Percentiles rank a stretch among this genome's conserved stretches.
These are phyloP conservation scores for Davidsoniella neocaledoniae DNA, from an alignment of 2,329 filamentous ascomycete species.

Conservation along the genomic window DNA sequence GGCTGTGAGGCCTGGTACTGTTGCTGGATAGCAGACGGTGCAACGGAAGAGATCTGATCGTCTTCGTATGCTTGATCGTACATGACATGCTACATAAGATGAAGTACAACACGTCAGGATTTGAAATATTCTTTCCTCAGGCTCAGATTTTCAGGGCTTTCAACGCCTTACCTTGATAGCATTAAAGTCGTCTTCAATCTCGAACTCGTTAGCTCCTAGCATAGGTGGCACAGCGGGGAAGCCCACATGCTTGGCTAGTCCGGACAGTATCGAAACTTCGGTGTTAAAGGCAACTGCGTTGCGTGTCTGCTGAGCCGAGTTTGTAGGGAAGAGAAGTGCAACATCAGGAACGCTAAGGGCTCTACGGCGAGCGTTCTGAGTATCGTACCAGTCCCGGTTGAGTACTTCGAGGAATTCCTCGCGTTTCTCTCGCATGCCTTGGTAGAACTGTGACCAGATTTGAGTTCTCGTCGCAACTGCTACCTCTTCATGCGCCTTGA, in stretches of 20 bases:
- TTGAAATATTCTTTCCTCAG: constrained; percentile 1
- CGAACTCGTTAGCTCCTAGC: constrained; percentile 49
- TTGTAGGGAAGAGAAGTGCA: constrained; percentile 62
- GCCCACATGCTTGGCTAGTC: constrained; percentile 84
- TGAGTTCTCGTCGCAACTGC: constrained; percentile 72
- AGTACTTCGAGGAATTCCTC: constrained; percentile 65
- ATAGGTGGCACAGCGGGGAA: constrained; percentile 91
- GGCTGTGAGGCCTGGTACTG: background rate
- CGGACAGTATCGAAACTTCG: constrained; percentile 80
- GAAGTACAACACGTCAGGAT: constrained; percentile 6
- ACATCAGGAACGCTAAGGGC: constrained; percentile 70
- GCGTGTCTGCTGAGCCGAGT: constrained; percentile 58
- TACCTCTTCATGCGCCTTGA: constrained; percentile 54
- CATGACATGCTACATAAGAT: constrained; percentile 8
- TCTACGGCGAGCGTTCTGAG: constrained; percentile 74
- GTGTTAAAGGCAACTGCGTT: constrained; percentile 87
- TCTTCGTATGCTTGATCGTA: constrained; percentile 4
- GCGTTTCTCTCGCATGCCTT: constrained; percentile 65
- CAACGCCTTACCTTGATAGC: constrained; percentile 54
- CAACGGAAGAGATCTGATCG: background rate
- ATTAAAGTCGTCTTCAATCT: constrained; percentile 74
- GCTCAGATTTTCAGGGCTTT: constrained; percentile 3
- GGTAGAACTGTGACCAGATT: constrained; percentile 79
- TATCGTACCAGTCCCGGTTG: constrained; percentile 80
- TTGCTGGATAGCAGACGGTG: no score